A percentile compares a stretch with the other conserved stretches of the same genome.
Evolutionary conservation across 2,329 filamentous ascomycete species (phyloP).

Genomic region (Aureobasidium sp.): DNA sequence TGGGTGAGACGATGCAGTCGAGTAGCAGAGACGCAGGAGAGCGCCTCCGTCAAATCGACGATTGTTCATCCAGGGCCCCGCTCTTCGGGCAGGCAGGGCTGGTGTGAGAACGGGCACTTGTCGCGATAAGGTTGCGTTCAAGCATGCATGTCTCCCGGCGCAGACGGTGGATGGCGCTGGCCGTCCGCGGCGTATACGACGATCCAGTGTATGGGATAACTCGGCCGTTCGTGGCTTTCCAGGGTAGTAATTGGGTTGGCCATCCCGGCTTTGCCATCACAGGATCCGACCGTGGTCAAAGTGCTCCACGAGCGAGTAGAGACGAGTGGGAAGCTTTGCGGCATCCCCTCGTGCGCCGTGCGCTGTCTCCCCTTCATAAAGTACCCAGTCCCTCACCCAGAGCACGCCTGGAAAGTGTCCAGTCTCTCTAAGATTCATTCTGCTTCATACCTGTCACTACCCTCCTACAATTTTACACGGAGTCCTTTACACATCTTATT

Average conservation of each 20-base stretch:
- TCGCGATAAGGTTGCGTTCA: conserved; percentile 17
- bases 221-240: conserved; percentile 14
- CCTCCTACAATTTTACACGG: neutral
- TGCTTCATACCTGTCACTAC: neutral
- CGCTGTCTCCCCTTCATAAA: conserved; percentile 9
- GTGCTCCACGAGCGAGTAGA: conserved; percentile 12
- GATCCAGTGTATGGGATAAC: conserved; percentile 3
- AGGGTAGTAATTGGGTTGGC: conserved; percentile 10
- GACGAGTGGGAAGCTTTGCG: conserved; percentile 9
- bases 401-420: neutral
- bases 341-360: conserved; percentile 14
- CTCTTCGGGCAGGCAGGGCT: conserved; percentile 12
- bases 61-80: conserved; percentile 10
- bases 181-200: conserved; percentile 12
- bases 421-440: neutral
- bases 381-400: conserved; percentile 8
- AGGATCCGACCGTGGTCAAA: conserved; percentile 5
- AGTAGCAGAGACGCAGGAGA: conserved; percentile 2
- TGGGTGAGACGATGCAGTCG: conserved; percentile 1
- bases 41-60: conserved; percentile 1
- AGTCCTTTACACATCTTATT: neutral
- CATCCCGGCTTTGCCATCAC: conserved; percentile 10
- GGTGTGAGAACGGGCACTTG: conserved; percentile 7
- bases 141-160: conserved; percentile 15
- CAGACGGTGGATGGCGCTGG: conserved; percentile 6